Percentiles rank a stretch among this genome's conserved stretches.
Evolutionary conservation across 441 rosid species (phyloP).

Genomic region (Arabidopsis lyrata): DNA sequence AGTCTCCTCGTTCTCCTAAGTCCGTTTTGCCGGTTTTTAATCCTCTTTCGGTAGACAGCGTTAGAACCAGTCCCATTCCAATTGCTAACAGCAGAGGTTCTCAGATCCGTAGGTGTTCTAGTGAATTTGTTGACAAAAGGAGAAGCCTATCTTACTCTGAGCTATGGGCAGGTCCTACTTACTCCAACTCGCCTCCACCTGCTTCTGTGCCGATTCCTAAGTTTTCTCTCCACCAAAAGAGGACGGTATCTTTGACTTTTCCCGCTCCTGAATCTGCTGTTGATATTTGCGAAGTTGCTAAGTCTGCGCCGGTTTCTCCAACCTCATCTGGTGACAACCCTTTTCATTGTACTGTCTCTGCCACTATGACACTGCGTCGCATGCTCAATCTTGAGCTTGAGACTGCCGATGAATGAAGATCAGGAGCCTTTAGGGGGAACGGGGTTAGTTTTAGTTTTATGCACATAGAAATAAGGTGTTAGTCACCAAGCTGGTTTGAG

Average conservation of each 20-base stretch:
- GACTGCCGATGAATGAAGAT: slow-evolving; percentile 57
- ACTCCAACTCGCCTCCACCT: slow-evolving; percentile 93
- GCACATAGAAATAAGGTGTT: slow-evolving; percentile 62
- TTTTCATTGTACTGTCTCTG: slow-evolving; percentile 71
- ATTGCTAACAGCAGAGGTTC: slow-evolving; percentile 47
- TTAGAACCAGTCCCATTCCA: slow-evolving; percentile 61
- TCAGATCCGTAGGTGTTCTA: slow-evolving; percentile 40
- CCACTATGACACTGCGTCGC: slow-evolving; percentile 89
- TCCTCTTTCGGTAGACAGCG: slow-evolving; percentile 29
- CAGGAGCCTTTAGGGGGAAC: slow-evolving; percentile 47
- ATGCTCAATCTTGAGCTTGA: slow-evolving; percentile 94
- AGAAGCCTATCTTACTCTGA: slow-evolving; percentile 66
- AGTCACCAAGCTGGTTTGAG: slow-evolving; percentile 43
- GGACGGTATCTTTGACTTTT: slow-evolving; percentile 68
- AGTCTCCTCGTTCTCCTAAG: slow-evolving; percentile 45
- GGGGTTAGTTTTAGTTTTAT: slow-evolving; percentile 54
- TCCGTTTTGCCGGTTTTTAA: slow-evolving; percentile 50
- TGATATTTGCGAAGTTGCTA: slow-evolving; percentile 60
- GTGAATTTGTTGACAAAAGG: slow-evolving; percentile 49
- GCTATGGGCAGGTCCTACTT: slow-evolving; percentile 98
- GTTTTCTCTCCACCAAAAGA: slow-evolving; percentile 71
- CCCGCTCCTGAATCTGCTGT: slow-evolving; percentile 50
- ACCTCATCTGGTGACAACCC: slow-evolving; percentile 53
- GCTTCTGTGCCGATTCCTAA: slow-evolving; percentile 91
- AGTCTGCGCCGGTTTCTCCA: slow-evolving; percentile 94